Conservation (phyloP, 768 basidiomycete species). For the Termitomyces sp. region DNA sequence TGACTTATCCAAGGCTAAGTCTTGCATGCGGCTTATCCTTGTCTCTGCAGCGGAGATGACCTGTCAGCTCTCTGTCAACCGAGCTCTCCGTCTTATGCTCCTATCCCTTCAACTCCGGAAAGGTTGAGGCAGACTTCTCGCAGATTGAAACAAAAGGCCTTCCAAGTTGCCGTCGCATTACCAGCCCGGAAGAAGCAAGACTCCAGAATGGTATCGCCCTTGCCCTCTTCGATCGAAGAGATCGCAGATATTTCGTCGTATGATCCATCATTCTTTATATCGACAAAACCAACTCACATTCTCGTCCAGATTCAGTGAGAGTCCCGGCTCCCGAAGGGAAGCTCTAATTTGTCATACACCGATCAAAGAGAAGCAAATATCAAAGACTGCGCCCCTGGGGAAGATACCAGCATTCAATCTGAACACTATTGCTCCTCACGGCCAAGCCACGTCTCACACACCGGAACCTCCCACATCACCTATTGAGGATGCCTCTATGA, state of each 20-base stretch:
- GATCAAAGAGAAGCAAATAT: background rate
- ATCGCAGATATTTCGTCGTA: conserved; percentile 19
- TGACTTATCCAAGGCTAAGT: background rate
- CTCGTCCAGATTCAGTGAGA: conserved; percentile 11
- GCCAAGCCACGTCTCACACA: background rate
- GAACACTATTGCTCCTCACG: background rate
- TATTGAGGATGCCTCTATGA: conserved; percentile 22
- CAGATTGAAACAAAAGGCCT: conserved; percentile 3
- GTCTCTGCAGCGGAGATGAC: background rate
- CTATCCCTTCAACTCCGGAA: background rate
- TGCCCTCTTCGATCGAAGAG: conserved; percentile 13
- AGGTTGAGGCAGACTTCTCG: background rate
- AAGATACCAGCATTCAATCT: conserved; percentile 12
- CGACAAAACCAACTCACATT: background rate
- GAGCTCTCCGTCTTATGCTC: conserved; percentile 1
- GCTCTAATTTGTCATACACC: background rate
- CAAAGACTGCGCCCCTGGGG: conserved; percentile 1
- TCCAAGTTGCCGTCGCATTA: background rate
- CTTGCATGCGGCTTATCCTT: background rate
- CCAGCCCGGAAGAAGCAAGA: background rate
- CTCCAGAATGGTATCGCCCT: background rate
- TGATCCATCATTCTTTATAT: background rate
- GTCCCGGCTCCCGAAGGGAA: background rate
- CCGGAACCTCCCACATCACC: conserved; percentile 23
- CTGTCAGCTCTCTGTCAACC: background rate